Evolutionary conservation across 2,329 filamentous ascomycete species (phyloP).

Genomic region (Aspergillus sp.): DNA sequence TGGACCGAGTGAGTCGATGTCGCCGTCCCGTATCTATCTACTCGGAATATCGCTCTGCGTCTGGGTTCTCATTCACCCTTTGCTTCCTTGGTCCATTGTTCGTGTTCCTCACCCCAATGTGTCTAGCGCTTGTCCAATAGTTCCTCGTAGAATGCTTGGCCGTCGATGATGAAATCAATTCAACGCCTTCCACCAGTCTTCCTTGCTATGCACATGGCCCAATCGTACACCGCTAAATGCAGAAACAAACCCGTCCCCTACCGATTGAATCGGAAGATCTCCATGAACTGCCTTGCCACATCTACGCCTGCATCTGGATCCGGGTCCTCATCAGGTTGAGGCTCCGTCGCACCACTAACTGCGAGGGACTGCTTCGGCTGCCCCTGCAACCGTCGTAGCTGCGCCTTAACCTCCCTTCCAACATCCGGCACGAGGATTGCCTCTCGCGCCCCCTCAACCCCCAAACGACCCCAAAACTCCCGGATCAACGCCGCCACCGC

Average conservation of each 20-base stretch:
- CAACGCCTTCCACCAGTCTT: not conserved
- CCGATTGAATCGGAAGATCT: conserved; percentile 43
- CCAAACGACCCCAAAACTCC: conserved; percentile 41
- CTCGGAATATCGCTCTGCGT: not conserved
- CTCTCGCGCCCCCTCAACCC: conserved; percentile 36
- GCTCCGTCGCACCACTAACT: conserved; percentile 11
- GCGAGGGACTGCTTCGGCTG: conserved; percentile 3
- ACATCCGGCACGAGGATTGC: conserved; percentile 42
- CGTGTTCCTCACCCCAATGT: conserved; percentile 2
- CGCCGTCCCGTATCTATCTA: not conserved
- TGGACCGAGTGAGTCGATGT: not conserved
- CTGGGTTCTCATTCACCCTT: not conserved
- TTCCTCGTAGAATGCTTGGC: conserved; percentile 11
- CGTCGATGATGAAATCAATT: conserved; percentile 2
- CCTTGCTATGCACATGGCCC: not conserved
- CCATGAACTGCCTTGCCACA: conserved; percentile 45
- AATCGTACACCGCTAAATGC: no score
- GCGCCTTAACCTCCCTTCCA: conserved; percentile 36
- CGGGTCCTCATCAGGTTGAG: conserved; percentile 25
- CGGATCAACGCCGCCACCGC: conserved; percentile 35
- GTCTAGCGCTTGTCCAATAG: conserved; percentile 5
- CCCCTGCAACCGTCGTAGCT: conserved; percentile 20
- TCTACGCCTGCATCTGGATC: conserved; percentile 38
- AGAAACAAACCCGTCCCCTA: conserved; percentile 10
- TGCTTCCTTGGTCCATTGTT: conserved; percentile 5